Evolutionary conservation across 129 eudicot genomes (phyloP), one percentile per base, ranked within the genome.

Genomic region (Ambrosia trifida): DNA sequence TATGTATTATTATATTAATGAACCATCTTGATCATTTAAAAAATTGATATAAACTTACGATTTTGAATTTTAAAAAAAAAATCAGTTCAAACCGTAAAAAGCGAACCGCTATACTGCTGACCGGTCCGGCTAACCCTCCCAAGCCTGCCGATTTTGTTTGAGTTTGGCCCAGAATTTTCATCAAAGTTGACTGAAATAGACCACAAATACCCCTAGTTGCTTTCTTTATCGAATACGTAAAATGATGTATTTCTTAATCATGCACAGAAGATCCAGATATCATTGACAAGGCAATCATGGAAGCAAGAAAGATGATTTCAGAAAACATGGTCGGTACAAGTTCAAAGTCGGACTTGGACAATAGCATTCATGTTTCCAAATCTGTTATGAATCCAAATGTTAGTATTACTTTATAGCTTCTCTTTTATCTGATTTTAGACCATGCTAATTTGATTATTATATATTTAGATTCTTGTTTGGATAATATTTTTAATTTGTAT

Each of bases 301-400:
- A 94, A 85, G 98, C 98, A 17, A 89, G 84, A 80, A 82, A 78
- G 59, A 74, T 90, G 87, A 82, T 94, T 46, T 72, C 89, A 60
- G 83, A 87, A 62, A 89, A 85, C 83, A 78, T 83, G 82, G 86
- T 66, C 52, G 89, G 83, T 75, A 75, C 85, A 57, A 84, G 83
- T 68, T 83, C 88, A 70, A 85, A 79, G 83, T 70, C 84, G 61
- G 79, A 80, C 14, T 24, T 75, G 69, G 95, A 72, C 59, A 73
- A 67, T 71, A 68, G 64, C 62, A 52, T 61, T 64, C 68, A 45
- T 70, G 70, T 67, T 18, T 68, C 72, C 19, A 71, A 83, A 54
- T 67, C 81, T 74, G 32, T 63, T 49, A 24, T 69, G 52, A 52
- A 72, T 38, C 80, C 82, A 24, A 77, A 87, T 50, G 95, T 94